Percentiles rank a stretch among this genome's conserved stretches.
Conservation (phyloP, 2,329 filamentous ascomycete genomes). For the Bipolaris gigantea region DNA sequence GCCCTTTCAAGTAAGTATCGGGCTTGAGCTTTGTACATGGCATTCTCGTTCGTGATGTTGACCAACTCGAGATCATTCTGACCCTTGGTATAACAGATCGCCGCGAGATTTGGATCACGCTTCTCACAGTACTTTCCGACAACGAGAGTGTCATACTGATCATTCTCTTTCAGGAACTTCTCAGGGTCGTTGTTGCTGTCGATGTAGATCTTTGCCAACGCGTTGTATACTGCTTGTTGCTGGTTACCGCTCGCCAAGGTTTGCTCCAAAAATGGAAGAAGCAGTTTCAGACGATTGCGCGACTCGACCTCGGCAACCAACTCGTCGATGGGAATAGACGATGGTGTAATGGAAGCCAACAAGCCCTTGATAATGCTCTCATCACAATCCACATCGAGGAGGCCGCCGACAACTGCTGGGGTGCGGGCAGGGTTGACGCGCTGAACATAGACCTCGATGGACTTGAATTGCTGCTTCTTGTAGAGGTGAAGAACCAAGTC, state of each 20-base stretch:
- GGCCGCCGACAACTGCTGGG: constrained; percentile 87
- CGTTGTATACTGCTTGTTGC: constrained; percentile 96
- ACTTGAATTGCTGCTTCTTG: constrained; percentile 99
- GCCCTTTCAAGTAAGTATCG: constrained; percentile 90
- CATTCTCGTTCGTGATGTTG: constrained; percentile 97
- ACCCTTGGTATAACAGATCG: constrained; percentile 93
- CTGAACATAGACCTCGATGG: constrained; percentile 97
- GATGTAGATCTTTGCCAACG: constrained; percentile 98
- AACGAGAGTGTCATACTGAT: constrained; percentile 87
- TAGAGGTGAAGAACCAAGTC: constrained; percentile 95
- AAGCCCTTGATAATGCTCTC: constrained; percentile 95
- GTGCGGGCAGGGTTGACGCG: constrained; percentile 90
- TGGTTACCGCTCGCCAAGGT: constrained; percentile 88
- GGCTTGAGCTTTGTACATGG: constrained; percentile 99
- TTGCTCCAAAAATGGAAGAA: constrained; percentile 93
- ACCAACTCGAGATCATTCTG: constrained; percentile 97
- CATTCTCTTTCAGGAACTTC: constrained; percentile 96
- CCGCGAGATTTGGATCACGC: constrained; percentile 92
- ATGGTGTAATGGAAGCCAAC: constrained; percentile 78
- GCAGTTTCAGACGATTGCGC: constrained; percentile 90
- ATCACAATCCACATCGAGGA: constrained; percentile 96
- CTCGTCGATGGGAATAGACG: constrained; percentile 88
- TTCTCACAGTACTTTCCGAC: constrained; percentile 99
- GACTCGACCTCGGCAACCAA: constrained; percentile 94
- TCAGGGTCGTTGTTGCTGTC: constrained; percentile 98